A percentile compares a stretch with the other conserved stretches of the same genome.
These are phyloP conservation scores for Gamarada debralockiae DNA, from an alignment of 495 filamentous ascomycete species.

Conservation along the genomic window DNA sequence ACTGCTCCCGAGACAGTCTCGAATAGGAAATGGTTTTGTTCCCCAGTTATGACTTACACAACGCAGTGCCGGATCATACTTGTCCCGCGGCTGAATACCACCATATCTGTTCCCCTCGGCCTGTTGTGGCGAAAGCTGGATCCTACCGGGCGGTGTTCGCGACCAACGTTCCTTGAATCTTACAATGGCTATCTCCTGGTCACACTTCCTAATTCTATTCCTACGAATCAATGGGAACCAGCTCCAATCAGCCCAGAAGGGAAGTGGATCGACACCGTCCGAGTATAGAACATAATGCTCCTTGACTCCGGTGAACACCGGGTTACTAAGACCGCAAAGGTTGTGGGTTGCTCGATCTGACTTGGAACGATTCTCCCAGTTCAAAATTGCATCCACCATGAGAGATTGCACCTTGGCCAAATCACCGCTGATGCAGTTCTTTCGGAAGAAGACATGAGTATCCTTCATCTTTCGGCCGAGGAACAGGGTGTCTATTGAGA, in stretches of 20 bases:
- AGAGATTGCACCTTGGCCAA: background rate
- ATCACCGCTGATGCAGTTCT: background rate
- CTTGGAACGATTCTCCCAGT: background rate
- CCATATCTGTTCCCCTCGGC: background rate
- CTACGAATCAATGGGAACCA: background rate
- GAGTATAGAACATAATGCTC: background rate
- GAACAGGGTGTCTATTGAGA: constrained; percentile 7
- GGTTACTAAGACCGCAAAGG: background rate
- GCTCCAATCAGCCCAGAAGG: background rate
- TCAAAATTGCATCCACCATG: background rate
- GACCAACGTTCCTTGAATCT: background rate
- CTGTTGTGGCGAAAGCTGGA: too few species aligned
- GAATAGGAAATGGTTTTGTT: too few species aligned
- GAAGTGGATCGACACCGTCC: background rate
- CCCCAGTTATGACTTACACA: background rate
- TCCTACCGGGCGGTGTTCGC: too few species aligned
- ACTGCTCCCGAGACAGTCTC: too few species aligned
- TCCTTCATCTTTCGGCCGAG: background rate
- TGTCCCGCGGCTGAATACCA: background rate
- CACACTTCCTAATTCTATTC: background rate
- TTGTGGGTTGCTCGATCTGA: background rate
- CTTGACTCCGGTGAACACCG: background rate
- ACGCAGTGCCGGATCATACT: background rate
- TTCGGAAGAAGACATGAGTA: background rate
- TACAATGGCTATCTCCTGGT: too few species aligned